Conservation (phyloP, 306 rosid species). For the Dryas drummondii region DNA sequence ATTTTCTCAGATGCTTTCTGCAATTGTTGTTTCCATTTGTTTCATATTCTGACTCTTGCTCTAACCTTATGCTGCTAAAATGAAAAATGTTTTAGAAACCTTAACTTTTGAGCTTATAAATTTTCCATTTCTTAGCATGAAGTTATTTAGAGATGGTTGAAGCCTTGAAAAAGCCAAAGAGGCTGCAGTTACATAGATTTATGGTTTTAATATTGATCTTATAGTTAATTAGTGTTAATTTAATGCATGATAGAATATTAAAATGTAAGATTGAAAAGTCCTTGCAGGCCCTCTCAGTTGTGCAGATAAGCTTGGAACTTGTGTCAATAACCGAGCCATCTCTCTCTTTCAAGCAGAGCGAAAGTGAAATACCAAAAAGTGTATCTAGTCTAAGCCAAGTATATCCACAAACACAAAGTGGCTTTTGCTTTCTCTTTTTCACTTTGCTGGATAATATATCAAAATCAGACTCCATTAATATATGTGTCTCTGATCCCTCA, state of each 20-base stretch:
- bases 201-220: no score
- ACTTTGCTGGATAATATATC: conserved; percentile 9
- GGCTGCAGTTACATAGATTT: neutral
- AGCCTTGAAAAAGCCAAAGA: no score
- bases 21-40: neutral
- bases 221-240: neutral
- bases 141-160: no score
- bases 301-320: conserved; percentile 34
- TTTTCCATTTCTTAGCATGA: no score
- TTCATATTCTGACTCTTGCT: neutral
- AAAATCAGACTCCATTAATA: conserved; percentile 20
- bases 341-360: conserved; percentile 23
- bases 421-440: conserved; percentile 10
- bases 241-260: neutral
- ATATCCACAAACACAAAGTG: conserved; percentile 37
- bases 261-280: conserved; percentile 3
- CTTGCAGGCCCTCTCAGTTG: conserved; percentile 2
- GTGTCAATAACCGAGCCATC: conserved; percentile 29
- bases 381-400: conserved; percentile 10
- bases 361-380: conserved; percentile 30
- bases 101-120: no score
- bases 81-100: neutral
- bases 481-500: conserved; percentile 26
- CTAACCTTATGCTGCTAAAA: neutral
- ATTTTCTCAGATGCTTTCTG: conserved; percentile 12